Evolutionary conservation across 2,329 filamentous ascomycete genomes (phyloP), one percentile per base, ranked within the genome.

Genomic region (Simplicillium aogashimaense): DNA sequence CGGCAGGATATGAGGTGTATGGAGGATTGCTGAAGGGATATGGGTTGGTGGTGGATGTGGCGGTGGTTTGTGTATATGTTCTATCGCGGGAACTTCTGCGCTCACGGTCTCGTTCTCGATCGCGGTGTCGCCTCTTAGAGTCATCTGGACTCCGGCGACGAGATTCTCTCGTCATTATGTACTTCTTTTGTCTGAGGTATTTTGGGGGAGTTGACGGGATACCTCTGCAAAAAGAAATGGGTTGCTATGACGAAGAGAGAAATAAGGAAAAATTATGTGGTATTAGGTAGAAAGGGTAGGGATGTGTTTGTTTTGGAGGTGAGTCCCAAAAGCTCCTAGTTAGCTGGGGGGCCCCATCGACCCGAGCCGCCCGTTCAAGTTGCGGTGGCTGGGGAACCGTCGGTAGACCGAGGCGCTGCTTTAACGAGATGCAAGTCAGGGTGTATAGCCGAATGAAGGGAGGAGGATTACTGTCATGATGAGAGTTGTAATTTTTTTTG

Each of bases 61-160:
- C 18, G 29, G 33, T 28, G 32, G 40, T 39, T 32, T 17, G 13
- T 33, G 31, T 33, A n/a, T n/a, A 39, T 35, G 29, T 32, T 37
- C 29, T 43, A 31, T 34, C 31, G 36, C 29, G 12, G 17, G 36
- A 34, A 36, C 29, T 35, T 11, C 33, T 36, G 14, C 39, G 40
- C 29, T 40, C 42, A 13, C 32, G 38, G 33, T 44, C 38, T 39
- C 42, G 12, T 43, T 51, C 53, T 50, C 54, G 53, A 50, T 55
- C 53, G 32, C 45, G 44, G 43, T 60, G 56, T 63, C 70, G 69
- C 56, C 72, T 69, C 55, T 69, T 64, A 54, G 66, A 66, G 63
- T 66, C 66, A 51, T 75, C 72, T 42, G 69, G 70, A 61, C 72
- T 76, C 63, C 72, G 68, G 53, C 67, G 69, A 57, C 71, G 70